Evolutionary conservation across 352 stramenopile species (phyloP).

Genomic region (Globisporangium emineosum): DNA sequence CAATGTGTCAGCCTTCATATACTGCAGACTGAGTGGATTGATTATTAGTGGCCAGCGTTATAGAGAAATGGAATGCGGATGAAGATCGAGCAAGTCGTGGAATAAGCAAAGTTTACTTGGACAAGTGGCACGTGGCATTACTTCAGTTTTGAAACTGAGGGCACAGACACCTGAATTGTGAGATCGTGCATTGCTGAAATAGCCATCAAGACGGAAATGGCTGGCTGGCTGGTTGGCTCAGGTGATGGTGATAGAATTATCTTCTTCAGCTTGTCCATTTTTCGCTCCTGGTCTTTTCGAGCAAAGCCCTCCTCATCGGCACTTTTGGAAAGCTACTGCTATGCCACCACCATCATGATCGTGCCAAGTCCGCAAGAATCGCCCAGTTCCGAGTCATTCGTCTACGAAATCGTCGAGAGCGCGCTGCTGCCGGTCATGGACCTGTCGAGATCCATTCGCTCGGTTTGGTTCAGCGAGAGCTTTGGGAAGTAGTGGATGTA

Average conservation of each 20-base stretch:
- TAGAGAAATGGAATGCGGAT: background rate
- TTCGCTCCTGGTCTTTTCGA: background rate
- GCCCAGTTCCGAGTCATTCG: background rate
- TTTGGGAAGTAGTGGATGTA: background rate
- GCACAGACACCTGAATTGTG: background rate
- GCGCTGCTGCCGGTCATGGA: conserved; percentile 9
- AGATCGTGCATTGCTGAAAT: background rate
- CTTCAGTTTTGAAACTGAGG: background rate
- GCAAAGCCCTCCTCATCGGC: background rate
- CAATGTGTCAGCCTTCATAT: background rate
- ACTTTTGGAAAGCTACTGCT: background rate
- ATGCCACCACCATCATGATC: background rate
- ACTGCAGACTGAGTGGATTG: background rate
- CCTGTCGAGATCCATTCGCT: conserved; percentile 15
- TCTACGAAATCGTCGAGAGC: conserved; percentile 21
- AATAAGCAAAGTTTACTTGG: background rate
- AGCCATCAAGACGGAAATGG: background rate
- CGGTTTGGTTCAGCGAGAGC: background rate
- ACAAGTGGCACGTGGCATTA: background rate
- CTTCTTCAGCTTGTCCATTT: background rate
- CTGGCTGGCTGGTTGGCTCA: background rate
- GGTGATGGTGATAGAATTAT: background rate
- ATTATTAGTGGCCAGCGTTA: background rate
- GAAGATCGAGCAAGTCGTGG: background rate
- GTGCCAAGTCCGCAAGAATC: background rate